phyloP scores from a whole-genome alignment of 768 basidiomycete genomes.

The Leccinellum rugosiceps region DNA sequence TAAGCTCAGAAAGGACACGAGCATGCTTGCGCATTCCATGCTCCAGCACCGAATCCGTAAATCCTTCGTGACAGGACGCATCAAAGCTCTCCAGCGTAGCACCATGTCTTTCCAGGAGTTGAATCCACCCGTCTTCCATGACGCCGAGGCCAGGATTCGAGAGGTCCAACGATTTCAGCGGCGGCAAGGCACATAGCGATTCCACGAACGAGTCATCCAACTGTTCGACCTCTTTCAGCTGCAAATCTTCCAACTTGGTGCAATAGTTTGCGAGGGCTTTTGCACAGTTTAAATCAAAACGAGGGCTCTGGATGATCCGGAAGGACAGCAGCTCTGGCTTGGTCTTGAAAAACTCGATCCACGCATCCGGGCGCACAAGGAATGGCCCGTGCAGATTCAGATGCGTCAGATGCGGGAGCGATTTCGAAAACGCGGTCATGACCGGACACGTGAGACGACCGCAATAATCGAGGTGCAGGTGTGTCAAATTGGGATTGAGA shows the following conservation, averaged over 20 bases:
- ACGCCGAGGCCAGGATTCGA: constrained; percentile 56
- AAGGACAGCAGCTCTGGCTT: constrained; percentile 67
- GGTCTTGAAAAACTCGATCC: constrained; percentile 70
- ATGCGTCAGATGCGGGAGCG: constrained; percentile 62
- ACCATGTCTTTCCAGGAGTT: constrained; percentile 55
- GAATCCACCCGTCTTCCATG: constrained; percentile 52
- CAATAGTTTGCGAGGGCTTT: constrained; percentile 50
- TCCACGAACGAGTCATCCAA: constrained; percentile 64
- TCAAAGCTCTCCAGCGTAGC: constrained; percentile 55
- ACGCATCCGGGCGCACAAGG: constrained; percentile 68
- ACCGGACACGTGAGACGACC: constrained; percentile 72
- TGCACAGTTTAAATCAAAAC: constrained; percentile 74
- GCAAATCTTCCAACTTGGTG: constrained; percentile 60
- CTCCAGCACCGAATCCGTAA: constrained; percentile 60
- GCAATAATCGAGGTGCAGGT: constrained; percentile 80
- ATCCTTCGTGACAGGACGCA: constrained; percentile 63
- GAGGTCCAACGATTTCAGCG: constrained; percentile 64
- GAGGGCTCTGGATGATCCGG: constrained; percentile 80
- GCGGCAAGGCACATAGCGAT: constrained; percentile 37
- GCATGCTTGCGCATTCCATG: constrained; percentile 56
- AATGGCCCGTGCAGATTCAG: constrained; percentile 87
- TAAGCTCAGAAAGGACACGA: constrained; percentile 47
- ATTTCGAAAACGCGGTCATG: constrained; percentile 54
- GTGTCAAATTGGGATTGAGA: constrained; percentile 82
- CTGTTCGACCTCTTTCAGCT: constrained; percentile 74